phyloP scores from a whole-genome alignment of 2,329 filamentous ascomycete species.

The Cytospora mali region DNA sequence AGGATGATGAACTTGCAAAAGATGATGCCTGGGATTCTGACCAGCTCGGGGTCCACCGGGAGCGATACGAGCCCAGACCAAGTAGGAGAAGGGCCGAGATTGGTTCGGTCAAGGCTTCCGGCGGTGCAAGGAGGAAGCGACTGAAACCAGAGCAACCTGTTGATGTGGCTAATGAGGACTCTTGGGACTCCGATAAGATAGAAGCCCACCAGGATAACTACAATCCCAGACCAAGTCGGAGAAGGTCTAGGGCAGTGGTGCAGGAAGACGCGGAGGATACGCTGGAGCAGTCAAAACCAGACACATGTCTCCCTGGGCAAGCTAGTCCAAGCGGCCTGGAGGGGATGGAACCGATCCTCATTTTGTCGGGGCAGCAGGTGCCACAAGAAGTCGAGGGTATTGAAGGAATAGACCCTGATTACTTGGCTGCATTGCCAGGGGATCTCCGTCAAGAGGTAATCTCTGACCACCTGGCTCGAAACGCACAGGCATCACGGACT shows the following conservation, averaged over 20 bases:
- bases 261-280: slow-evolving; percentile 7
- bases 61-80: slow-evolving; percentile 26
- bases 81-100: slow-evolving; percentile 24
- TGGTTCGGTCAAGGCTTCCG: slow-evolving; percentile 20
- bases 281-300: slow-evolving; percentile 20
- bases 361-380: slow-evolving; percentile 12
- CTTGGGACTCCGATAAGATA: slow-evolving; percentile 19
- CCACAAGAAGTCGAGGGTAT: background rate
- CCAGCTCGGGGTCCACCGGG: slow-evolving; percentile 13
- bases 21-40: slow-evolving; percentile 28
- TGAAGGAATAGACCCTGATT: slow-evolving; percentile 20
- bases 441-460: slow-evolving; percentile 25
- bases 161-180: slow-evolving; percentile 7
- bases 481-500: slow-evolving; percentile 24
- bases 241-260: slow-evolving; percentile 14
- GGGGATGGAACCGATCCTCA: slow-evolving; percentile 4
- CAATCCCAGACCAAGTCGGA: slow-evolving; percentile 20
- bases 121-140: background rate
- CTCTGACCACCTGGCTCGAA: slow-evolving; percentile 14
- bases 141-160: background rate
- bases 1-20: background rate
- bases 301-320: slow-evolving; percentile 19
- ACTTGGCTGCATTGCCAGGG: slow-evolving; percentile 23
- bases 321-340: background rate
- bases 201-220: slow-evolving; percentile 10